A percentile compares a stretch with the other conserved stretches of the same genome.
Conservation (phyloP, 2,329 filamentous ascomycete genomes). For the Daldinia eschscholtzii region DNA sequence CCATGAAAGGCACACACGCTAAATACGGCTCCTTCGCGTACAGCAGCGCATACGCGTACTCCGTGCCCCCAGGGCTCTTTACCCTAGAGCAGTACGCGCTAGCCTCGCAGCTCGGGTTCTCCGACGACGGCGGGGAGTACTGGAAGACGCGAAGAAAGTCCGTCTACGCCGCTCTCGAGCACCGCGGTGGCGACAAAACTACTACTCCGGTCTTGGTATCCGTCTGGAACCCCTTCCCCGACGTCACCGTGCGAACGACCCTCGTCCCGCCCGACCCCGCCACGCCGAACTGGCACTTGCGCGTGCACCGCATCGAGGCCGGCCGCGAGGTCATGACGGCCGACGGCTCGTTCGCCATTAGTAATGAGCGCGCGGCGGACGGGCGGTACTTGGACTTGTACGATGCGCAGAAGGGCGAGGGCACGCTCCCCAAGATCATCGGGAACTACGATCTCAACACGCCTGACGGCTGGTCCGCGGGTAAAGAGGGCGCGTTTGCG, state of each 20-base stretch:
- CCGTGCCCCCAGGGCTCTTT: conserved; percentile 80
- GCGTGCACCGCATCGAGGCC: conserved; percentile 72
- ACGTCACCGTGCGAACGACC: conserved; percentile 74
- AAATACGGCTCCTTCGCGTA: conserved; percentile 87
- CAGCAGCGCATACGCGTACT: conserved; percentile 80
- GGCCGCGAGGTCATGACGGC: conserved; percentile 75
- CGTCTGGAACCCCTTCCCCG: conserved; percentile 76
- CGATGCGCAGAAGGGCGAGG: conserved; percentile 60
- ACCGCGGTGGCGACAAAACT: conserved; percentile 60
- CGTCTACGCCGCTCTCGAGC: conserved; percentile 72
- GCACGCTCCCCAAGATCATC: conserved; percentile 67
- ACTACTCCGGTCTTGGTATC: conserved; percentile 72
- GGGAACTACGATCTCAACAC: conserved; percentile 71
- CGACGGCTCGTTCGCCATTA: conserved; percentile 81
- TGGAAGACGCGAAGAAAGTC: conserved; percentile 82
- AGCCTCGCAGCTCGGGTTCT: conserved; percentile 80
- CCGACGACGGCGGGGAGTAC: conserved; percentile 80
- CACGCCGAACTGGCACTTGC: conserved; percentile 77
- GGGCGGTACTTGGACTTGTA: conserved; percentile 66
- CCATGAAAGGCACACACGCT: conserved; percentile 83
- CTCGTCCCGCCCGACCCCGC: conserved; percentile 71
- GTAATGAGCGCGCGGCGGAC: conserved; percentile 62
- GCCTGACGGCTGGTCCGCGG: conserved; percentile 66
- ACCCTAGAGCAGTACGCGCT: conserved; percentile 82
- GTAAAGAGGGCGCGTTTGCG: conserved; percentile 65